These are phyloP conservation scores for Dichomitus squalens DNA, from an alignment of 1,284 basidiomycete genomes.

Conservation along the genomic window DNA sequence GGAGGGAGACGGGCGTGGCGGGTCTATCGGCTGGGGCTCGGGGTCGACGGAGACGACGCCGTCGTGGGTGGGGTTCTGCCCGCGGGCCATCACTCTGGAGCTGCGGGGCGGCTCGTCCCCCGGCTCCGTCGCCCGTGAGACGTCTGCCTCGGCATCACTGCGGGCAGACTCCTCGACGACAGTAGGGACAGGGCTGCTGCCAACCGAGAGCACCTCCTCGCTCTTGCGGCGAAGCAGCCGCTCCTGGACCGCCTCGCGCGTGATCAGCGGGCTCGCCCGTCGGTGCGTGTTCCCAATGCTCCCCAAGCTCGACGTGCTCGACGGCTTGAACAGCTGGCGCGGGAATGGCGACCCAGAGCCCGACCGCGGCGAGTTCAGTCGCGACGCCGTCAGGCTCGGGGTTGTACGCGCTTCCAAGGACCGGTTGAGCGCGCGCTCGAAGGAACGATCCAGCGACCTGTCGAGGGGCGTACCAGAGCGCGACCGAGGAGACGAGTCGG, in stretches of 20 bases:
- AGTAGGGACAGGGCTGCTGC: constrained; percentile 5
- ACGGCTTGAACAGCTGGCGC: constrained; percentile 18
- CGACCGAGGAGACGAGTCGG: constrained; percentile 18
- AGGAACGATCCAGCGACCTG: constrained; percentile 14
- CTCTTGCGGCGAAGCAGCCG: constrained; percentile 48
- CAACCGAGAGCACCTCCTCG: constrained; percentile 39
- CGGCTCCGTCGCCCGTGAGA: constrained; percentile 10
- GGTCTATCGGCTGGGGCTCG: constrained; percentile 35
- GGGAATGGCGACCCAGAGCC: constrained; percentile 19
- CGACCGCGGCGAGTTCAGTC: constrained; percentile 21
- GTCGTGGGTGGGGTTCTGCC: constrained; percentile 36
- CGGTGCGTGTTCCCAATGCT: constrained; percentile 29
- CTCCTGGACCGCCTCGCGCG: constrained; percentile 53
- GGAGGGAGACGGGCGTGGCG: constrained; percentile 32
- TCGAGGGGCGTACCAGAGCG: constrained; percentile 10
- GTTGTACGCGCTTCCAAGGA: constrained; percentile 22
- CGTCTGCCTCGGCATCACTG: not conserved
- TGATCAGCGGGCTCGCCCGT: constrained; percentile 40
- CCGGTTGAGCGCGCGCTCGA: constrained; percentile 14
- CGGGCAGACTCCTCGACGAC: not conserved
- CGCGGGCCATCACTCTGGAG: constrained; percentile 24
- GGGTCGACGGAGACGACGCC: constrained; percentile 39
- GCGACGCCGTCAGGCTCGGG: constrained; percentile 11
- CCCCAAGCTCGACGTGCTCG: constrained; percentile 22
- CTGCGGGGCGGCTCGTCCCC: not conserved